Evolutionary conservation across 2,329 filamentous ascomycete genomes (phyloP).

Genomic region (Beauveria caledonica): DNA sequence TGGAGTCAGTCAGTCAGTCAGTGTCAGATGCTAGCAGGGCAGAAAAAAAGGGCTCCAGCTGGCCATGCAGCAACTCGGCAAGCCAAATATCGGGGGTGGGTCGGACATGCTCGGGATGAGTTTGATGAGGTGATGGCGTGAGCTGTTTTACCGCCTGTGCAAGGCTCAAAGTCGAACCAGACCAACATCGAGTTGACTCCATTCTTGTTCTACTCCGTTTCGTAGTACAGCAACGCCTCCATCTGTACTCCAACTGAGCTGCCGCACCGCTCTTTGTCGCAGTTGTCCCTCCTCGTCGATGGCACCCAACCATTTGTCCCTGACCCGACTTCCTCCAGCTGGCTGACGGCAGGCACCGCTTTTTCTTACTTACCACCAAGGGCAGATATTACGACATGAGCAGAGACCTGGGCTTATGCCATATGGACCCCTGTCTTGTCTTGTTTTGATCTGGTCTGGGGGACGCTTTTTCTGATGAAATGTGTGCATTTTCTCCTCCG

Average conservation of each 20-base stretch:
- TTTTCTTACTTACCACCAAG: slow-evolving; percentile 9
- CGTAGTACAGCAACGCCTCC: neutral
- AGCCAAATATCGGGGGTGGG: slow-evolving; percentile 12
- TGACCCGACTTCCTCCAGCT: neutral
- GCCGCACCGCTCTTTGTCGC: neutral
- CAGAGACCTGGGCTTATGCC: slow-evolving; percentile 1
- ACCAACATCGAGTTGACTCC: neutral
- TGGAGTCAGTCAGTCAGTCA: neutral
- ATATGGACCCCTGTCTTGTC: neutral
- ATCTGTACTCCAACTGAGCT: neutral
- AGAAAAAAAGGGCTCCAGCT: neutral
- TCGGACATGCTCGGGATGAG: slow-evolving; percentile 10
- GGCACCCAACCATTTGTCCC: neutral
- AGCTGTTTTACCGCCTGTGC: slow-evolving; percentile 4
- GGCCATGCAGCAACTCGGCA: neutral
- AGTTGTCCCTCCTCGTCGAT: neutral
- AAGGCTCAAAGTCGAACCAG: neutral
- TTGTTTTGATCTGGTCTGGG: neutral
- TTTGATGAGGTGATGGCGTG: slow-evolving; percentile 1
- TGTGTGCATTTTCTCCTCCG: neutral
- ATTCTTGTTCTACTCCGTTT: neutral
- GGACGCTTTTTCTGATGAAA: neutral
- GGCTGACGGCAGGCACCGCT: slow-evolving; percentile 9
- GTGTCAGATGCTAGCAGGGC: slow-evolving; percentile 3
- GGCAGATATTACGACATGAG: slow-evolving; percentile 5